phyloP scores from a whole-genome alignment of 345 rosid species.

The Camelina sativa region DNA sequence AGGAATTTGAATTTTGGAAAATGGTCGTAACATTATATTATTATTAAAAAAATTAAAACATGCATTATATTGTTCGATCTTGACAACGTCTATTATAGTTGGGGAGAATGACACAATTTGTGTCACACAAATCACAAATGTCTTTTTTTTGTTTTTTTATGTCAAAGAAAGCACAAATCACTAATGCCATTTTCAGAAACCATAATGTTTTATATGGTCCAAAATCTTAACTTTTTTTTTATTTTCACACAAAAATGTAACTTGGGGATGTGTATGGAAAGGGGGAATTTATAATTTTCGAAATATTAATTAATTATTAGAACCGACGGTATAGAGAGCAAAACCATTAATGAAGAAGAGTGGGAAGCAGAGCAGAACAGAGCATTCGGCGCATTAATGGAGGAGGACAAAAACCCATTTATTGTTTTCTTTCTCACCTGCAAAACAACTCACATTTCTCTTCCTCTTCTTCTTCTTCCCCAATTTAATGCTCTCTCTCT shows the following conservation, averaged over 20 bases:
- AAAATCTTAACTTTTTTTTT: not conserved
- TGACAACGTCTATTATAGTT: not conserved
- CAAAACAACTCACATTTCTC: conserved; percentile 43
- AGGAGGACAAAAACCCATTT: conserved; percentile 52
- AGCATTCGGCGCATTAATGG: conserved; percentile 59
- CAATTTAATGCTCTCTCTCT: conserved; percentile 42
- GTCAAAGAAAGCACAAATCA: too few species aligned
- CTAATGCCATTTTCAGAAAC: not conserved
- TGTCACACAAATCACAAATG: not conserved
- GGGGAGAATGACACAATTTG: not conserved
- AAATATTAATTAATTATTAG: not conserved
- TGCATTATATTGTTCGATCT: too few species aligned
- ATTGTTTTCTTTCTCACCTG: conserved; percentile 59
- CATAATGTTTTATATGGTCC: conserved; percentile 1
- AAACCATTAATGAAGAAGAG: conserved; percentile 41
- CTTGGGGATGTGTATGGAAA: not conserved
- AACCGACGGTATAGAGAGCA: conserved; percentile 32
- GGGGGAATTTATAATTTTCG: not conserved
- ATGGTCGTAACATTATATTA: too few species aligned
- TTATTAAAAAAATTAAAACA: too few species aligned
- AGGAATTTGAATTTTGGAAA: too few species aligned
- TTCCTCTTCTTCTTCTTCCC: conserved; percentile 37
- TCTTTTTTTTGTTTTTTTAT: too few species aligned
- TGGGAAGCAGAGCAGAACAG: conserved; percentile 36
- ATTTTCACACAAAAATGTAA: not conserved